Evolutionary conservation across 2,329 filamentous ascomycete species (phyloP).

Genomic region (Venturia pyrina): DNA sequence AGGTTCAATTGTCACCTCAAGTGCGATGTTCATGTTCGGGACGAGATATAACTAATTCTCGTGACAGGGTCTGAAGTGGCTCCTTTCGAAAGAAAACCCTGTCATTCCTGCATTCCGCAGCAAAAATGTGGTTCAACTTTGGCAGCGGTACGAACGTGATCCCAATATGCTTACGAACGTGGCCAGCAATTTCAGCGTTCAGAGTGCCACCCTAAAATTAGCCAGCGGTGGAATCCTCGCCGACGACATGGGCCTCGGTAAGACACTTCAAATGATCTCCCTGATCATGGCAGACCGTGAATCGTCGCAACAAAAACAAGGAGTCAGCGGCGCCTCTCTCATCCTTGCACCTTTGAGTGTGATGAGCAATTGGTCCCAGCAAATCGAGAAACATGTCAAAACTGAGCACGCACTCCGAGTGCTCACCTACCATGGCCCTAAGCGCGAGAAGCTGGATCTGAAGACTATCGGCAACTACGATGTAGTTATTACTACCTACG

Average conservation of each 20-base stretch:
- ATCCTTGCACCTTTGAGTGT: conserved; percentile 76
- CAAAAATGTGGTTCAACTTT: conserved; percentile 61
- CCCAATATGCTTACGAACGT: conserved; percentile 51
- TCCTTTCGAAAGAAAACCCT: conserved; percentile 66
- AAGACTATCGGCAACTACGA: conserved; percentile 56
- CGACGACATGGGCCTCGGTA: conserved; percentile 88
- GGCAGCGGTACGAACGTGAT: conserved; percentile 45
- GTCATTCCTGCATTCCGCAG: conserved; percentile 49
- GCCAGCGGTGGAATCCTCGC: conserved; percentile 76
- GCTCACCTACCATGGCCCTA: conserved; percentile 62
- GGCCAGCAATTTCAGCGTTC: conserved; percentile 57
- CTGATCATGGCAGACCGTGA: conserved; percentile 53
- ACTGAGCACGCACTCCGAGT: conserved; percentile 53
- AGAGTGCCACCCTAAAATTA: conserved; percentile 46
- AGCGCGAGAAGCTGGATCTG: conserved; percentile 38
- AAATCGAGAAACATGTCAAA: conserved; percentile 63
- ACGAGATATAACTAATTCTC: neutral
- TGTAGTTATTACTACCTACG: conserved; percentile 78
- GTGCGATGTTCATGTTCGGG: too few relatives aligned
- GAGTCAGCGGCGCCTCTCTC: conserved; percentile 48
- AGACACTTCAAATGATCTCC: conserved; percentile 79
- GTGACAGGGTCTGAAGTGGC: conserved; percentile 60
- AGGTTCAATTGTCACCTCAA: too few relatives aligned
- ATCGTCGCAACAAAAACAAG: conserved; percentile 18
- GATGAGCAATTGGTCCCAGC: conserved; percentile 83